These are phyloP conservation scores for Scedosporium minutisporum DNA, from an alignment of 2,329 filamentous ascomycete genomes.

Conservation along the genomic window DNA sequence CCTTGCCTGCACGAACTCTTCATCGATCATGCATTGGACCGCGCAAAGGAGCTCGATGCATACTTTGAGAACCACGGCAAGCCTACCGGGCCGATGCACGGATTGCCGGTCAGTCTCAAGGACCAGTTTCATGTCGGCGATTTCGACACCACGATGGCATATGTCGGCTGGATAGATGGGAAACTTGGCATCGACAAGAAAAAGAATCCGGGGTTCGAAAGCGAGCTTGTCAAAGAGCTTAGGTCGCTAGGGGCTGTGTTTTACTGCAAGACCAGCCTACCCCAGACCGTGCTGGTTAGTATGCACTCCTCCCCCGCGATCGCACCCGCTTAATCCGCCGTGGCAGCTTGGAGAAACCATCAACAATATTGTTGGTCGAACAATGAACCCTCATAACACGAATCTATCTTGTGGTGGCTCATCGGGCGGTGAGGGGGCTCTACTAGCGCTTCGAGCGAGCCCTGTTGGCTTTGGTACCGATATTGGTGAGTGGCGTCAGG, in stretches of 20 bases:
- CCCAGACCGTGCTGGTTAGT: constrained; percentile 13
- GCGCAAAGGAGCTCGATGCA: constrained; percentile 35
- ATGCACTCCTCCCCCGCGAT: not conserved
- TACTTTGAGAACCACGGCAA: constrained; percentile 29
- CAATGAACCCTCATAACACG: constrained; percentile 24
- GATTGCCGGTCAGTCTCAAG: constrained; percentile 46
- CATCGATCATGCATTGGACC: constrained; percentile 33
- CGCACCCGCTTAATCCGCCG: not conserved
- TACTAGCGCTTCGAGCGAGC: constrained; percentile 23
- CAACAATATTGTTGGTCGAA: constrained; percentile 24
- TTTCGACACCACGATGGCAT: constrained; percentile 31
- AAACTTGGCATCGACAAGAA: not conserved
- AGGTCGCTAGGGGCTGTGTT: constrained; percentile 15
- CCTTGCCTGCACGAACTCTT: constrained; percentile 39
- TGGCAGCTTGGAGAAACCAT: constrained; percentile 17
- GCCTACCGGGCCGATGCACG: constrained; percentile 49
- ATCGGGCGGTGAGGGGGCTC: constrained; percentile 26
- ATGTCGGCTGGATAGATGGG: constrained; percentile 18
- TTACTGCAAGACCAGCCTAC: constrained; percentile 15
- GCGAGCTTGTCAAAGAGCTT: constrained; percentile 13
- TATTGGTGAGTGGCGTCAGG: constrained; percentile 17
- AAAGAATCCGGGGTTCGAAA: not conserved
- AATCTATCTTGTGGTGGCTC: constrained; percentile 23
- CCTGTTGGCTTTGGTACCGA: constrained; percentile 26
- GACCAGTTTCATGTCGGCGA: constrained; percentile 26